phyloP scores from a whole-genome alignment of 2,329 filamentous ascomycete genomes.

The Aspergillus sergii region DNA sequence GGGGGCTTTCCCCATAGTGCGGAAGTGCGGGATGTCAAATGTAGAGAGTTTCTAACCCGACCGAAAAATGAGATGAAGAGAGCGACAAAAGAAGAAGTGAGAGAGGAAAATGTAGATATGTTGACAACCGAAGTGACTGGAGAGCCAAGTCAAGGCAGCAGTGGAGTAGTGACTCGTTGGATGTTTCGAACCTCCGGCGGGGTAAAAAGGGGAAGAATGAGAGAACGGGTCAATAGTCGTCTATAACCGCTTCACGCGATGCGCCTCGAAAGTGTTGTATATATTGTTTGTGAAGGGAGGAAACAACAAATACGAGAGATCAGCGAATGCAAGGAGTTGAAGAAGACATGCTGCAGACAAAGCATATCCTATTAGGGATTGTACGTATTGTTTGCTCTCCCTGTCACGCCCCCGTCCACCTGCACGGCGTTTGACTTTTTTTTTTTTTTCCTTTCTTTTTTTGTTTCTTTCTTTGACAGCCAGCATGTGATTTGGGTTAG shows the following conservation, averaged over 20 bases:
- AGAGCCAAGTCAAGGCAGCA: not conserved
- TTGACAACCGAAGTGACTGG: not conserved
- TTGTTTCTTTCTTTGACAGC: not conserved
- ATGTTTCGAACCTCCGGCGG: slow-evolving; percentile 9
- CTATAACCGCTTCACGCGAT: not conserved
- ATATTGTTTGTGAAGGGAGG: not conserved
- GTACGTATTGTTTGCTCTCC: not conserved
- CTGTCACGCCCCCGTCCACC: no score
- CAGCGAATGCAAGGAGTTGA: not conserved
- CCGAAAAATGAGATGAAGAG: not conserved
- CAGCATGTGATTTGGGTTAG: slow-evolving; percentile 1
- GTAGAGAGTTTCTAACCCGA: not conserved
- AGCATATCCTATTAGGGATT: not conserved
- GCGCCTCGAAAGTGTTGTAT: not conserved
- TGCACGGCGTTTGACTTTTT: not conserved
- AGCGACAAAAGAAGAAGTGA: not conserved
- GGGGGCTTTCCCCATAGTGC: slow-evolving; percentile 41
- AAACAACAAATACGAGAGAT: not conserved
- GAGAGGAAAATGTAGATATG: not conserved
- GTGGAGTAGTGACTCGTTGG: not conserved
- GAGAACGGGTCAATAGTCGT: not conserved
- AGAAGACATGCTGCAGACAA: not conserved
- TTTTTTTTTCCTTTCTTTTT: not conserved
- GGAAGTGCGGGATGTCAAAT: not conserved
- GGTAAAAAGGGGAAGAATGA: slow-evolving; percentile 4